Evolutionary conservation across 2,329 filamentous ascomycete species (phyloP), one percentile per base, ranked within the genome.

Genomic region (Phaeophleospora eucalypticola): DNA sequence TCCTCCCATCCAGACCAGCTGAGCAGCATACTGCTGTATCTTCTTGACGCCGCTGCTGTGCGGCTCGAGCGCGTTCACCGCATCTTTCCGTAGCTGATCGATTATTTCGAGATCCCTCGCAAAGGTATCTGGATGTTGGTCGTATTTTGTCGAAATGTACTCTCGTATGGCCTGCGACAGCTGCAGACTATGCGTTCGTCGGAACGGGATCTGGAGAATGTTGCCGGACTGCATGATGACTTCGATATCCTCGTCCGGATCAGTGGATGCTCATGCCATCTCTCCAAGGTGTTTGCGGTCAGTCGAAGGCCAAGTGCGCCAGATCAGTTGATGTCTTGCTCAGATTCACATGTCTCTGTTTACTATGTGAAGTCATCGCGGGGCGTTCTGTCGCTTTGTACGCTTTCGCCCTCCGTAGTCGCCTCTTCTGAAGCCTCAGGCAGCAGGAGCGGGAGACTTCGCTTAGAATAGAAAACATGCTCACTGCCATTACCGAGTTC

Each of bases 71-170:
- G 93, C 86, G 66, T 89, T 88, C 45, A 95, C 77, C n/a, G 93
- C 93, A 65, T 94, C 87, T 52, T 80, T 80, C 4, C 93, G 84
- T 48, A 97, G 73, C 40, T 81, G 76, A 65, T 97, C 89, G 61
- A 98, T 89, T 56, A 86, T 80, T 63, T 90, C 83, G 48, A 95
- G 81, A 71, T 98, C 93, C 54, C 87, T 80, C 53, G 82, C 81
- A 70, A 98, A 98, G 85, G 95, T 95, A 68, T 96, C 89, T 27
- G 93, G 91, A 65, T 95, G 91, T 67, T 98, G 93, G 69, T 97
- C 91, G 84, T 97, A 97, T 77, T 97, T 96, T 68, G 82, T 85
- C 52, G 89, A 95, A 63, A 98, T 97, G 73, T 98, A 97, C 66
- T 93, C 84, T 56, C 87, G 89, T 66, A 98, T 89, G 41, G 89